Conservation (phyloP, 2,329 filamentous ascomycete species). For the Onygenales sp. region DNA sequence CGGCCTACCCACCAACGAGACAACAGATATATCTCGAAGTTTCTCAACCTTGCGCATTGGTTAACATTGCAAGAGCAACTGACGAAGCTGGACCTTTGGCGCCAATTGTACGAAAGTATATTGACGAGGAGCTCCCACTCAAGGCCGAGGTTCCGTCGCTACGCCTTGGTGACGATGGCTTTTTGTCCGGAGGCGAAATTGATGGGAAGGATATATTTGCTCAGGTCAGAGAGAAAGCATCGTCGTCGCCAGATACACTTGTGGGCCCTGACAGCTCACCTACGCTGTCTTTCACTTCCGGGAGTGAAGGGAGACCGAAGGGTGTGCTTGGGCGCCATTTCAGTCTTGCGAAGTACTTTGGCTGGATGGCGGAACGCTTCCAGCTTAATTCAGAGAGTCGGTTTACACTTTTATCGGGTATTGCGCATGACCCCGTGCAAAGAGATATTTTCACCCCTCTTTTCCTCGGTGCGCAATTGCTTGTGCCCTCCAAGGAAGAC, state of each 20-base stretch:
- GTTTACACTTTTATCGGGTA: slow-evolving; percentile 78
- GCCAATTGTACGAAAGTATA: slow-evolving; percentile 54
- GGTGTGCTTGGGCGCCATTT: slow-evolving; percentile 83
- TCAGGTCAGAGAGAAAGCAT: slow-evolving; percentile 42
- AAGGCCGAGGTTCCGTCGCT: slow-evolving; percentile 68
- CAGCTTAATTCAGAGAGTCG: slow-evolving; percentile 59
- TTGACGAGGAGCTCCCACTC: slow-evolving; percentile 62
- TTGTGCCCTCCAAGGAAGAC: slow-evolving; percentile 71
- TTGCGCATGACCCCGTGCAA: slow-evolving; percentile 51
- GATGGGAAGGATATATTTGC: slow-evolving; percentile 60
- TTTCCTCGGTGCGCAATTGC: slow-evolving; percentile 69
- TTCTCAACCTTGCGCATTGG: slow-evolving; percentile 60
- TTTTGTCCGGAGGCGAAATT: slow-evolving; percentile 57
- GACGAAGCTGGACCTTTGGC: slow-evolving; percentile 57
- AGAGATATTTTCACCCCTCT: slow-evolving; percentile 82
- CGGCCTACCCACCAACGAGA: slow-evolving; percentile 68
- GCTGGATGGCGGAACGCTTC: slow-evolving; percentile 87
- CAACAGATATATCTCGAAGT: slow-evolving; percentile 80
- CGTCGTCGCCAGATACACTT: slow-evolving; percentile 56
- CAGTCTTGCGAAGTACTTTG: slow-evolving; percentile 74
- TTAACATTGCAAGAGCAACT: slow-evolving; percentile 63
- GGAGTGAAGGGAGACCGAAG: slow-evolving; percentile 70
- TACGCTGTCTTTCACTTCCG: slow-evolving; percentile 65
- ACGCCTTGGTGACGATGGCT: slow-evolving; percentile 60
- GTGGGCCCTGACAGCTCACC: slow-evolving; percentile 80